Percentiles rank a stretch among this genome's conserved stretches.
Conservation (phyloP, 441 rosid genomes). For the Adansonia rubrostipa region DNA sequence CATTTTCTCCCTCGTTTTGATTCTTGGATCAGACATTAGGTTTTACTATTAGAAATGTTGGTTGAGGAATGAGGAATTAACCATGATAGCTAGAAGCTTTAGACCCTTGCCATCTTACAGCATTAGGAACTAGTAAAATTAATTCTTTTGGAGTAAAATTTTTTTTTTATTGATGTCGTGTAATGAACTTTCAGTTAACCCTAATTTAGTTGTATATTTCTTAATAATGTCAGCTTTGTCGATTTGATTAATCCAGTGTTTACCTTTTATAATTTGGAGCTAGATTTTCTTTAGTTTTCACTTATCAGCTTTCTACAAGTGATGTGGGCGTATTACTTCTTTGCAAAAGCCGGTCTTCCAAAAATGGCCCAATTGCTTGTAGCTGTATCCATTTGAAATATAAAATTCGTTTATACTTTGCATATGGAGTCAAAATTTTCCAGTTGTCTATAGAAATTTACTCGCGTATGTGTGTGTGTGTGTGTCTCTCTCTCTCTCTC, state of each 20-base stretch:
- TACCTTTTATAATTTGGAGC: background rate
- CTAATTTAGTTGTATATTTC: background rate
- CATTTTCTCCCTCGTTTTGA: background rate
- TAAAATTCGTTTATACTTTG: background rate
- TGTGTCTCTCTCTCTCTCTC: too few species aligned
- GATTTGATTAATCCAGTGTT: background rate
- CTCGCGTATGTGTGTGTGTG: too few species aligned
- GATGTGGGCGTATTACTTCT: background rate
- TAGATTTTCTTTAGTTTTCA: too few species aligned
- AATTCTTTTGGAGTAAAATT: background rate
- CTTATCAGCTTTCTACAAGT: background rate
- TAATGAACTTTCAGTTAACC: background rate
- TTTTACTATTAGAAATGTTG: background rate
- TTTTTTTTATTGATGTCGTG: background rate
- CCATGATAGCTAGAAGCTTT: background rate
- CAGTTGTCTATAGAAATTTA: too few species aligned
- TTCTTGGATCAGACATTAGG: background rate
- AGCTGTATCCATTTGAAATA: background rate
- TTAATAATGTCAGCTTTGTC: background rate
- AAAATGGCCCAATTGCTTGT: background rate
- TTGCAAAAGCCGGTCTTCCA: background rate
- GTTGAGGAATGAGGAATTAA: background rate
- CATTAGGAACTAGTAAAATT: background rate
- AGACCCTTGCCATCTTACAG: background rate
- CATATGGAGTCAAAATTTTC: too few species aligned